Percentiles rank a stretch among this genome's conserved stretches.
Evolutionary conservation across 768 basidiomycete genomes (phyloP).

Genomic region (Leccinellum albellum): DNA sequence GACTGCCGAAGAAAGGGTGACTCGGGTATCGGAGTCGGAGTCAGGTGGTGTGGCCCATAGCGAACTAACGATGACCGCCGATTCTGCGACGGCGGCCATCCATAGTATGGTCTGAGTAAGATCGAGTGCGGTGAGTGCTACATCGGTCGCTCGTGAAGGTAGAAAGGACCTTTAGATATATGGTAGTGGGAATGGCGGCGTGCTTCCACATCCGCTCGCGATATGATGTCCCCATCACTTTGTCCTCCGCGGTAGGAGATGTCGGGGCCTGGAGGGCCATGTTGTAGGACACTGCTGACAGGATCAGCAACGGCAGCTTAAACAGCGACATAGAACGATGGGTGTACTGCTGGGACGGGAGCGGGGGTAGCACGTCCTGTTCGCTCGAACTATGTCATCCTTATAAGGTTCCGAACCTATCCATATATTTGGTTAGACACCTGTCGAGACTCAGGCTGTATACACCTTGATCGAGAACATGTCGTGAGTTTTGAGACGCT

Average conservation of each 20-base stretch:
- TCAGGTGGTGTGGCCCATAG: neutral
- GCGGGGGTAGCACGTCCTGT: neutral
- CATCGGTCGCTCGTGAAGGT: neutral
- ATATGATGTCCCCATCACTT: neutral
- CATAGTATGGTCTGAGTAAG: neutral
- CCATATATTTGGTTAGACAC: neutral
- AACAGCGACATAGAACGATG: slow-evolving; percentile 5
- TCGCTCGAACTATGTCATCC: neutral
- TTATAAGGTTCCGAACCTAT: neutral
- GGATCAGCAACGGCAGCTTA: slow-evolving; percentile 6
- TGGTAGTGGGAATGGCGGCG: neutral
- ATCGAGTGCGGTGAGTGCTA: neutral
- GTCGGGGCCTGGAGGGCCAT: neutral
- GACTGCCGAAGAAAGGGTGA: neutral
- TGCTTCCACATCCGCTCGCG: slow-evolving; percentile 7
- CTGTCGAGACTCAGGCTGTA: neutral
- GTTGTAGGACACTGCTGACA: slow-evolving; percentile 7
- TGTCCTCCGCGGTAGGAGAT: neutral
- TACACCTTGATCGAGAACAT: neutral
- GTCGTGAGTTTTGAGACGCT: neutral
- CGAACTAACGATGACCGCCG: neutral
- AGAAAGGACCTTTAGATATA: slow-evolving; percentile 1
- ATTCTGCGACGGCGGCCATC: neutral
- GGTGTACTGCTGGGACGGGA: neutral
- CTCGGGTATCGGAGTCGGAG: neutral